These are phyloP conservation scores for Kwoniella dendrophila DNA, from an alignment of 768 basidiomycete genomes.

Conservation along the genomic window DNA sequence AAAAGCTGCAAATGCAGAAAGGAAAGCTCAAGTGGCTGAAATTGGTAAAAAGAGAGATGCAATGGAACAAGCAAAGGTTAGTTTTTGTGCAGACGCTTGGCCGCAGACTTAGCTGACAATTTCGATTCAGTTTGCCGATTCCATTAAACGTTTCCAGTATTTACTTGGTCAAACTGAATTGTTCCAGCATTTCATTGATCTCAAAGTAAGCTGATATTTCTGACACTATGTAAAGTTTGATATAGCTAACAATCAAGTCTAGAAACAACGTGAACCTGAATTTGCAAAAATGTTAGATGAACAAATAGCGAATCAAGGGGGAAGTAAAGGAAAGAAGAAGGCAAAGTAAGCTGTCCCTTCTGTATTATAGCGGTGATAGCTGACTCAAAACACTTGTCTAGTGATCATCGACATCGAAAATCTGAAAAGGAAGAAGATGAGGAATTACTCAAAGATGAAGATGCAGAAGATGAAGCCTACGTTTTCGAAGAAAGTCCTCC, in stretches of 20 bases:
- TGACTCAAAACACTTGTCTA: constrained; percentile 54
- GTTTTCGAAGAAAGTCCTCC: constrained; percentile 93
- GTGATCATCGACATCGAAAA: constrained; percentile 85
- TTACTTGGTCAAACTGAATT: constrained; percentile 97
- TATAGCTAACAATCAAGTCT: neutral
- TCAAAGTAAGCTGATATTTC: constrained; percentile 67
- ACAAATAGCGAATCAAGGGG: constrained; percentile 63
- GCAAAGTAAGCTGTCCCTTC: constrained; percentile 61
- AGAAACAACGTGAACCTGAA: constrained; percentile 88
- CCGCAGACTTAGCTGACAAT: neutral
- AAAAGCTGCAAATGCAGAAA: constrained; percentile 45
- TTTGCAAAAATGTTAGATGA: constrained; percentile 84
- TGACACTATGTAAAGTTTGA: neutral
- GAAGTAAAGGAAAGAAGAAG: constrained; percentile 83
- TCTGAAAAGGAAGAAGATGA: constrained; percentile 99
- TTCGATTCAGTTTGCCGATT: constrained; percentile 72
- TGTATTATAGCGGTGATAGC: neutral
- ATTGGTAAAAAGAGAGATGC: constrained; percentile 41
- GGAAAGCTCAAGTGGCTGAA: constrained; percentile 41
- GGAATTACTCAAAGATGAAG: constrained; percentile 85
- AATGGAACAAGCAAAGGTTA: constrained; percentile 49
- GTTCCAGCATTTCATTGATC: constrained; percentile 96
- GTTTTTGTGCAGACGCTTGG: neutral
- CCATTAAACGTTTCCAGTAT: constrained; percentile 94
- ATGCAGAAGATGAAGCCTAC: constrained; percentile 85